A percentile compares a stretch with the other conserved stretches of the same genome.
Conservation (phyloP, 2,329 filamentous ascomycete genomes). For the Hypomyces perniciosus region DNA sequence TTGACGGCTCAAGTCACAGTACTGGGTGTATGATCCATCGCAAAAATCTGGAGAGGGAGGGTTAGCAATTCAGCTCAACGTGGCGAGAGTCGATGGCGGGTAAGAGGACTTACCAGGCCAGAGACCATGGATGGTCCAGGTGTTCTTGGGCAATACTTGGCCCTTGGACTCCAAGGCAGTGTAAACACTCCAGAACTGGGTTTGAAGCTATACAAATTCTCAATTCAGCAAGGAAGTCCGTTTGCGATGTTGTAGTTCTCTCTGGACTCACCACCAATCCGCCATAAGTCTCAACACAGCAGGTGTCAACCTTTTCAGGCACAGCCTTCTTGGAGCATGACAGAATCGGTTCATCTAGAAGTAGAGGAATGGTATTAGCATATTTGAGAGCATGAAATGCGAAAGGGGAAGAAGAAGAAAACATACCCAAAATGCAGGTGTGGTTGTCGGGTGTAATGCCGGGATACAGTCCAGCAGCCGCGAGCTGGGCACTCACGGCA, state of each 20-base stretch:
- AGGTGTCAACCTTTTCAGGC: conserved; percentile 47
- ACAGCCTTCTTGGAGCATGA: conserved; percentile 45
- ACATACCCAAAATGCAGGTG: conserved; percentile 45
- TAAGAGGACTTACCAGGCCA: conserved; percentile 38
- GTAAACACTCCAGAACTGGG: conserved; percentile 60
- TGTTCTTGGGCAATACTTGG: conserved; percentile 51
- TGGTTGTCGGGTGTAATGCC: conserved; percentile 48
- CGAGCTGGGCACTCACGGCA: conserved; percentile 26
- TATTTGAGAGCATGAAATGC: background rate
- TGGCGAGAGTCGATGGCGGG: background rate
- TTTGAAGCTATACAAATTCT: conserved; percentile 36
- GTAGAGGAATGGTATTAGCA: background rate
- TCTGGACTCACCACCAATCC: conserved; percentile 43
- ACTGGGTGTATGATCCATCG: conserved; percentile 55
- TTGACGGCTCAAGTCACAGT: conserved; percentile 59
- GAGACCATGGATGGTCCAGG: conserved; percentile 56
- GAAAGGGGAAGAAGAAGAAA: background rate
- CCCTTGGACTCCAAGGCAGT: conserved; percentile 53
- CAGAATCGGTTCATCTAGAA: conserved; percentile 23
- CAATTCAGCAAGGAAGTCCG: background rate
- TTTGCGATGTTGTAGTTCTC: background rate
- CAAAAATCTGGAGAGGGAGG: conserved; percentile 33
- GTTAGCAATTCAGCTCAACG: background rate
- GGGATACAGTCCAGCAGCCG: conserved; percentile 34
- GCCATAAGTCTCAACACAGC: conserved; percentile 60